Base-by-base conservation (phyloP, 257 asterid species). In the Gentiana straminea region DNA sequence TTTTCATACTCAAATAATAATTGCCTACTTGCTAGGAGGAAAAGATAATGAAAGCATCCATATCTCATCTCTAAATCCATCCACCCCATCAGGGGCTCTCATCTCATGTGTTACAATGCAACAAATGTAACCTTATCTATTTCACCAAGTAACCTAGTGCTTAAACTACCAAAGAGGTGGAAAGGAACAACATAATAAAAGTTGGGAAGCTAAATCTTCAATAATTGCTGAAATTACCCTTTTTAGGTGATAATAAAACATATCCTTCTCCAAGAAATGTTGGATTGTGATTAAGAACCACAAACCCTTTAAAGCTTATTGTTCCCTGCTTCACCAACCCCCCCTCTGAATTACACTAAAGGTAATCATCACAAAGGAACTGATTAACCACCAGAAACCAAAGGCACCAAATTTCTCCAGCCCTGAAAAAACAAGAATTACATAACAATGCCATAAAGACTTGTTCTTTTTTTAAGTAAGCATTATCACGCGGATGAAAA, bases 401-500 rank as follows among this genome's bases (percentile, higher is more conserved):
- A 59, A n/a, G 32, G 55, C 61, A 51, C 33, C 41, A 32, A 34
- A 33, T 39, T 67, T 38, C 44, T 67, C 48, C 57, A 54, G 60
- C 55, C 52, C 49, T 39, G 45, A 59, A 46, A 59, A 46, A 58
- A 52, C 2, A 35, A 58, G 7, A 69, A 53, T 55, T 69, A 69
- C 74, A 69, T 46, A 54, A 62, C 37, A 52, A 48, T 46, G 46
- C 57, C 52, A 36, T 24, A 36, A 2, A 11, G 38, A 32, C 50
- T 24, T 51, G 13, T 15, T 45, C n/a, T 64, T 37, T 35, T 35
- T 8, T 35, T 33, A 13, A 32, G 48, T 15, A 48, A 46, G 39
- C 2, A 49, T 37, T 57, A 63, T 77, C 77, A 84, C 61, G 84
- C 68, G 1, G 84, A 79, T 9, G 89, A 81, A 51, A 69, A 79